phyloP scores from a whole-genome alignment of 1,284 basidiomycete genomes.

The Fomitopsis schrenkii region DNA sequence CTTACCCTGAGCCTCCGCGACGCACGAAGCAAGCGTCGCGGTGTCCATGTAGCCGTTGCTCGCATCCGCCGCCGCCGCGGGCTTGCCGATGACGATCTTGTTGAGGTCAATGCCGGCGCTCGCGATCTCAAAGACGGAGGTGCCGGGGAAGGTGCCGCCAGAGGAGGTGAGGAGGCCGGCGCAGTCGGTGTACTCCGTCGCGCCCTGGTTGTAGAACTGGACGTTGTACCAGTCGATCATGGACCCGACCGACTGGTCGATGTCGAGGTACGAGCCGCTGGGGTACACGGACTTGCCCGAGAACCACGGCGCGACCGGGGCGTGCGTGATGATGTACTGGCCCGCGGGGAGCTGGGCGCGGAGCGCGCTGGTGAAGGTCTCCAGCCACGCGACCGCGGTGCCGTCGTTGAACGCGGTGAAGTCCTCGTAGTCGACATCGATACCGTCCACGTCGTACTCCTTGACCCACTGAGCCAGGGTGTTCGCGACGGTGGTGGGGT shows the following conservation, averaged over 20 bases:
- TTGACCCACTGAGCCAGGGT: slow-evolving; percentile 48
- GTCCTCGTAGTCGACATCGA: slow-evolving; percentile 61
- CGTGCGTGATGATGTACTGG: slow-evolving; percentile 34
- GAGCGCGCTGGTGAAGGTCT: slow-evolving; percentile 38
- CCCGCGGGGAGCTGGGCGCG: slow-evolving; percentile 30
- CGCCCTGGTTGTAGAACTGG: slow-evolving; percentile 62
- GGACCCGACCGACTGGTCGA: slow-evolving; percentile 50
- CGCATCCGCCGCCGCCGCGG: slow-evolving; percentile 47
- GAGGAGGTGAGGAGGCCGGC: slow-evolving; percentile 48
- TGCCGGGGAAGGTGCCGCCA: slow-evolving; percentile 45
- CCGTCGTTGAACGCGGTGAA: slow-evolving; percentile 40
- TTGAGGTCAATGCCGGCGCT: slow-evolving; percentile 46
- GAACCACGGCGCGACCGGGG: slow-evolving; percentile 57
- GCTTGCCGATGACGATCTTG: slow-evolving; percentile 62
- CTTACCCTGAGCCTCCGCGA: slow-evolving; percentile 46
- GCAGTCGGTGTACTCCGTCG: slow-evolving; percentile 55
- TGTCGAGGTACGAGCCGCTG: slow-evolving; percentile 57
- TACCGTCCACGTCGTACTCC: slow-evolving; percentile 45
- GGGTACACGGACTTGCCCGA: slow-evolving; percentile 40
- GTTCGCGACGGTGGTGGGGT: slow-evolving; percentile 38
- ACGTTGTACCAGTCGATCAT: slow-evolving; percentile 44
- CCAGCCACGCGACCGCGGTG: slow-evolving; percentile 38
- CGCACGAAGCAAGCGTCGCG: slow-evolving; percentile 48
- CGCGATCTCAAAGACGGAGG: slow-evolving; percentile 59
- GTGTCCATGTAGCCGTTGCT: slow-evolving; percentile 55